Base-by-base conservation (phyloP, 441 rosid genomes). In the Pelargonium fulgidum region DNA sequence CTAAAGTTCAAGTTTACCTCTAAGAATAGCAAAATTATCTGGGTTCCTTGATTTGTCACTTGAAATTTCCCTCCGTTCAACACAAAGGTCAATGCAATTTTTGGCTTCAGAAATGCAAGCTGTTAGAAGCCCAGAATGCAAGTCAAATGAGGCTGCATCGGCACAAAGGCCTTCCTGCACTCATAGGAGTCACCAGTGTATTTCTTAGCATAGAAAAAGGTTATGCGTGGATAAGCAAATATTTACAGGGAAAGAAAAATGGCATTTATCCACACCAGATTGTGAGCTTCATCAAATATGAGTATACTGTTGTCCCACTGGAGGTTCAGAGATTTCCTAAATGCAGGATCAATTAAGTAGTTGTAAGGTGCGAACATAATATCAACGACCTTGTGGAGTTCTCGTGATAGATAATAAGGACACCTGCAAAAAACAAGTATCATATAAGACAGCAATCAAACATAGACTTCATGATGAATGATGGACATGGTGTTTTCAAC, bases 241-340 rank as follows among this genome's bases (percentile, higher is more conserved):
- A 65, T 50, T 11, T 36, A 22, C 64, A 71, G 44, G 14, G 54
- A 62, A 29, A 56, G 17, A 76, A 59, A 59, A 59, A 20, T 4
- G 0, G 33, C 63, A 59, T 79, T 75, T 64, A 24, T 64, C 74
- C 97, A 85, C 80, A 94, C 98, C 85, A 92, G 83, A 81, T 92
- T 94, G 89, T 92, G 99, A 74, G 98, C 98, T 85, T 94, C 99
- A 76, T 92, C 96, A 84, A 94, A 92, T 77, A 94, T 94, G 67
- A 94, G 79, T 78, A 92, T 65, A 79, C 93, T 81, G 63, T 76
- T 80, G 17, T 74, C 62, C 99, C 97, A 94, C 67, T 85, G 79
- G 72, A 94, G 69, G 16, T 80, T 81, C 61, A 92, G 82, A 74
- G 82, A 80, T 79, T 77, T 87, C 79, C 94, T 81, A 75, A 82